These are phyloP conservation scores for Stropharia rugosoannulata DNA, from an alignment of 768 basidiomycete species.

Conservation along the genomic window DNA sequence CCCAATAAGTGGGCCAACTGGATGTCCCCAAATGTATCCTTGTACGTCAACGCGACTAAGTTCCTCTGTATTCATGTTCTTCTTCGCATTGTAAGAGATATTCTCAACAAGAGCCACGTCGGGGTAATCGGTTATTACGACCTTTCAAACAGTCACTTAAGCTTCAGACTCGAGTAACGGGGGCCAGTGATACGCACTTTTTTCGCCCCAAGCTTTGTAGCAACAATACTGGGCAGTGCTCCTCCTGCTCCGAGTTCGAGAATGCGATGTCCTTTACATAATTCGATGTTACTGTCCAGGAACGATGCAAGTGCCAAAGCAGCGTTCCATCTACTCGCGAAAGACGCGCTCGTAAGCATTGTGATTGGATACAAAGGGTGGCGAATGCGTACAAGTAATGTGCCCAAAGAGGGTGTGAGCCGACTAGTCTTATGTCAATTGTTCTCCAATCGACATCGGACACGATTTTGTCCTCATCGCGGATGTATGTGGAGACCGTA, in stretches of 20 bases:
- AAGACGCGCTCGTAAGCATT: neutral
- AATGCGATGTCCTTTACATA: slow-evolving; percentile 49
- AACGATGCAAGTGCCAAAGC: slow-evolving; percentile 70
- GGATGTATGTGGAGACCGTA: slow-evolving; percentile 48
- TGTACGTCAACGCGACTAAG: slow-evolving; percentile 33
- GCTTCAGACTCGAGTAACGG: neutral
- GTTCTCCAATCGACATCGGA: slow-evolving; percentile 30
- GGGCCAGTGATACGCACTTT: slow-evolving; percentile 42
- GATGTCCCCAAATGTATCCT: slow-evolving; percentile 84
- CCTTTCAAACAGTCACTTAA: slow-evolving; percentile 35
- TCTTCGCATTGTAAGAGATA: slow-evolving; percentile 62
- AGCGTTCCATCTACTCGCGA: slow-evolving; percentile 70
- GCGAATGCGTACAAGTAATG: slow-evolving; percentile 60
- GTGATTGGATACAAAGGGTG: neutral
- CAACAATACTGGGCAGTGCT: slow-evolving; percentile 80
- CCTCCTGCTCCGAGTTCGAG: slow-evolving; percentile 95
- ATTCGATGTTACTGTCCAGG: slow-evolving; percentile 50
- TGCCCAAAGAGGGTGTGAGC: slow-evolving; percentile 80
- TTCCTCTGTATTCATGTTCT: slow-evolving; percentile 47
- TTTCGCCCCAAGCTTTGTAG: slow-evolving; percentile 66
- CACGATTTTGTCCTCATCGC: slow-evolving; percentile 25
- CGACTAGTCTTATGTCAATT: slow-evolving; percentile 69
- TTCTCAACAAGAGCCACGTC: slow-evolving; percentile 76
- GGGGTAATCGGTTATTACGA: slow-evolving; percentile 92
- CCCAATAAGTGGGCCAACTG: slow-evolving; percentile 45